phyloP scores from a whole-genome alignment of 2,329 filamentous ascomycete species.

The Pyrenophora tritici-repentis region DNA sequence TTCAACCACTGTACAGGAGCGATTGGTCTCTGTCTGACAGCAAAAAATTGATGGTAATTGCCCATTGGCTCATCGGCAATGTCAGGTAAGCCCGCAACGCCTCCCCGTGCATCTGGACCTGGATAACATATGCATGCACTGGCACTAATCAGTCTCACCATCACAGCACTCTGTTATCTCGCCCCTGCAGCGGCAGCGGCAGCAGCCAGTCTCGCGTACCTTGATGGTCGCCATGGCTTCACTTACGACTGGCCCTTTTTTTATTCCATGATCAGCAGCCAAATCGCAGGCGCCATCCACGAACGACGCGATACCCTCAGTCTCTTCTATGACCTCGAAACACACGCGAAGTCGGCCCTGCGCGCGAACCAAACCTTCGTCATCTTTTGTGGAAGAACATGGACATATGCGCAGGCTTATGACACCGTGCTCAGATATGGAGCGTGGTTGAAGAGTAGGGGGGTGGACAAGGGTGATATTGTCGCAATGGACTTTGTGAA shows the following conservation, averaged over 20 bases:
- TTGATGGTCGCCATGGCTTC: constrained; percentile 71
- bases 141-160: neutral
- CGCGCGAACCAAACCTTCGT: constrained; percentile 38
- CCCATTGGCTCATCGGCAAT: neutral
- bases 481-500: constrained; percentile 49
- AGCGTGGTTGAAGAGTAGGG: constrained; percentile 45
- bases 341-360: constrained; percentile 33
- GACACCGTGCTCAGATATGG: constrained; percentile 42
- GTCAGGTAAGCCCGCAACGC: constrained; percentile 8
- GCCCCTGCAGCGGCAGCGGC: constrained; percentile 44
- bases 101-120: neutral
- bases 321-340: constrained; percentile 49
- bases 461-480: constrained; percentile 43
- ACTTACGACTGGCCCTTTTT: constrained; percentile 66
- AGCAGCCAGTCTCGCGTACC: constrained; percentile 59
- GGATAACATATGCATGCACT: neutral
- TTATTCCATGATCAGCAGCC: constrained; percentile 56
- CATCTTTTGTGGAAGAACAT: constrained; percentile 40
- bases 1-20: neutral
- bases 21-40: neutral
- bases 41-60: neutral
- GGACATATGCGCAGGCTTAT: constrained; percentile 45
- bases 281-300: constrained; percentile 52
- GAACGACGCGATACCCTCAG: constrained; percentile 67
- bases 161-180: constrained; percentile 33